A percentile compares a stretch with the other conserved stretches of the same genome.
Conservation (phyloP, 1,139 yeast species). For the Taiozyma sp. region DNA sequence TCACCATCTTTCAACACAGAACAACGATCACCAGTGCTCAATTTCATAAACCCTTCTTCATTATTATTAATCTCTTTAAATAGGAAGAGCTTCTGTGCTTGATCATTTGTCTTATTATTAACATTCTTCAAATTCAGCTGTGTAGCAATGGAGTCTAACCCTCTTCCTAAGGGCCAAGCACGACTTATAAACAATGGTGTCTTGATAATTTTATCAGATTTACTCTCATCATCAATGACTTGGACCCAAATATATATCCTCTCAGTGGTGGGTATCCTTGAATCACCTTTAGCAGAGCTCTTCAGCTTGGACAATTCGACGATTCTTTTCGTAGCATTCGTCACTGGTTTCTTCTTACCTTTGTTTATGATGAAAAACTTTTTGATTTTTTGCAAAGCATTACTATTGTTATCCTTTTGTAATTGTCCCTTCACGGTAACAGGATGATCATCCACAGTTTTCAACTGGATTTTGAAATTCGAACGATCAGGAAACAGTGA, state of each 20-base stretch:
- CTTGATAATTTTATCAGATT: slow-evolving; percentile 25
- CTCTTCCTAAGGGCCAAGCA: slow-evolving; percentile 75
- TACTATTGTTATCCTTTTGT: slow-evolving; percentile 21
- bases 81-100: slow-evolving; percentile 26
- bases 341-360: slow-evolving; percentile 12
- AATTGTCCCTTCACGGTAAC: slow-evolving; percentile 18
- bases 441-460: slow-evolving; percentile 14
- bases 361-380: slow-evolving; percentile 34
- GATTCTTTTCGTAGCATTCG: slow-evolving; percentile 25
- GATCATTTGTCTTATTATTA: slow-evolving; percentile 47
- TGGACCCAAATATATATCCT: slow-evolving; percentile 63
- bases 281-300: slow-evolving; percentile 65
- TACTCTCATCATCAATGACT: slow-evolving; percentile 34
- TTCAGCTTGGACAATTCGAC: slow-evolving; percentile 40
- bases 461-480: slow-evolving; percentile 35
- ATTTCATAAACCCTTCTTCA: slow-evolving; percentile 26
- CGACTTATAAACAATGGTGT: slow-evolving; percentile 50
- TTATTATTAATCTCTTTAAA: slow-evolving; percentile 26
- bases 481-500: slow-evolving; percentile 57
- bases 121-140: slow-evolving; percentile 48
- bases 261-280: slow-evolving; percentile 46
- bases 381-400: slow-evolving; percentile 43
- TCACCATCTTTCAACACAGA: slow-evolving; percentile 46
- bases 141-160: slow-evolving; percentile 64
- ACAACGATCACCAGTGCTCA: slow-evolving; percentile 41